These are phyloP conservation scores for Meyerozyma smithsonii DNA, from an alignment of 1,139 yeast genomes.

Conservation along the genomic window DNA sequence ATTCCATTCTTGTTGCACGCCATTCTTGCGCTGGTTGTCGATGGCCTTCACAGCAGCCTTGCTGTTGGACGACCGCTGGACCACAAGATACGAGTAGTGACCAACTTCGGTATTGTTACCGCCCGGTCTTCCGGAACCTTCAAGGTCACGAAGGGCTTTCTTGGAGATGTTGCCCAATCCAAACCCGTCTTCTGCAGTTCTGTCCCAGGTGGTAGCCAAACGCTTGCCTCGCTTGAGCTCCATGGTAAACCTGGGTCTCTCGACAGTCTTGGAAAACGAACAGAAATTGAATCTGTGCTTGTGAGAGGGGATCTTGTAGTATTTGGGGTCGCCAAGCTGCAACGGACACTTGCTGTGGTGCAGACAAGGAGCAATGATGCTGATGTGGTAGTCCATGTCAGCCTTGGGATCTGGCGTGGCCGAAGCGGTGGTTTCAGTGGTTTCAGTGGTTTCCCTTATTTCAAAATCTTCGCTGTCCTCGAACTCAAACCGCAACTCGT, in stretches of 20 bases:
- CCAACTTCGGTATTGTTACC: slow-evolving; percentile 73
- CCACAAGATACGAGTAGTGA: slow-evolving; percentile 70
- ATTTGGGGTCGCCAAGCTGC: slow-evolving; percentile 70
- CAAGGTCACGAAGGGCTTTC: slow-evolving; percentile 23
- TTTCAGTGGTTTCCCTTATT: slow-evolving; percentile 24
- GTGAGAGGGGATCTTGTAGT: slow-evolving; percentile 54
- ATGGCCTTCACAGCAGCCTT: slow-evolving; percentile 28
- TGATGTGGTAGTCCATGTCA: slow-evolving; percentile 45
- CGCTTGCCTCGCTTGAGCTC: slow-evolving; percentile 81
- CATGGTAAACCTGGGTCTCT: slow-evolving; percentile 70
- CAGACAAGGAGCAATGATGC: slow-evolving; percentile 82
- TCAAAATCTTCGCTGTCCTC: slow-evolving; percentile 42
- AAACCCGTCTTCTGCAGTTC: slow-evolving; percentile 46
- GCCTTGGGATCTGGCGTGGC: slow-evolving; percentile 8
- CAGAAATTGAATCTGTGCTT: slow-evolving; percentile 70
- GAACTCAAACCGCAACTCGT: slow-evolving; percentile 47
- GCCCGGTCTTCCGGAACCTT: slow-evolving; percentile 68
- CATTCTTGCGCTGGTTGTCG: slow-evolving; percentile 24
- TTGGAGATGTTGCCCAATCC: slow-evolving; percentile 35
- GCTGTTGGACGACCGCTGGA: slow-evolving; percentile 51
- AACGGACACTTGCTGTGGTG: slow-evolving; percentile 88
- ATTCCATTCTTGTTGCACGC: slow-evolving; percentile 19
- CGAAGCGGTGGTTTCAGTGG: no score
- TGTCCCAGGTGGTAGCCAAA: slow-evolving; percentile 71
- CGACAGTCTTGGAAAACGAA: slow-evolving; percentile 65